Conservation (phyloP, 495 filamentous ascomycete genomes). For the Annulohypoxylon bovei region DNA sequence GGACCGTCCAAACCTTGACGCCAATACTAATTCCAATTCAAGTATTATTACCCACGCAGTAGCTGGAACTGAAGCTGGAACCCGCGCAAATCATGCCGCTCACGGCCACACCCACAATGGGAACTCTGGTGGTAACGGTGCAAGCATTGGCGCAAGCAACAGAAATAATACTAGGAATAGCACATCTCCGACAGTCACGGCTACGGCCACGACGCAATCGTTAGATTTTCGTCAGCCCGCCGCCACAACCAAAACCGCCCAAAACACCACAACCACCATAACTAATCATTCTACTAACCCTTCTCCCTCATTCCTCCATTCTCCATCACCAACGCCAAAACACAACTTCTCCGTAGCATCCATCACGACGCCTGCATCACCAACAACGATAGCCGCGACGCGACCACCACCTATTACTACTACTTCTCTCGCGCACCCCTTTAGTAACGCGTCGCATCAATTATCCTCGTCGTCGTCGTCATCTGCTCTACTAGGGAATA, state of each 20-base stretch:
- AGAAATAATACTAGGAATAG: conserved; percentile 19
- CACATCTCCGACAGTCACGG: conserved; percentile 44
- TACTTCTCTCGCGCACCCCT: conserved; percentile 40
- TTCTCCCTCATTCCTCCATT: conserved; percentile 2
- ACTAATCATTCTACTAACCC: neutral
- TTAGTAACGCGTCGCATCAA: conserved; percentile 47
- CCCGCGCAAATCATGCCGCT: conserved; percentile 27
- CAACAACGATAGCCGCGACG: conserved; percentile 32
- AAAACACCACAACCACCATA: neutral
- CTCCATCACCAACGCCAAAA: conserved; percentile 24
- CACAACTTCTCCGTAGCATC: conserved; percentile 33
- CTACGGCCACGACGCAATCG: conserved; percentile 41
- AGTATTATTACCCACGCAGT: conserved; percentile 25
- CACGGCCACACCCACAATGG: conserved; percentile 37
- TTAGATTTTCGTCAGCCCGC: conserved; percentile 51
- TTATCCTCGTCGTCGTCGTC: conserved; percentile 26
- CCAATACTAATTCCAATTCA: conserved; percentile 34
- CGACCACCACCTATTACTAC: conserved; percentile 33
- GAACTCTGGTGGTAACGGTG: conserved; percentile 26
- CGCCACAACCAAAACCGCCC: conserved; percentile 14
- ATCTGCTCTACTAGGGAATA: conserved; percentile 12
- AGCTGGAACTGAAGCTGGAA: conserved; percentile 17
- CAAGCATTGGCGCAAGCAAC: conserved; percentile 27
- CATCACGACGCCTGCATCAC: conserved; percentile 38
- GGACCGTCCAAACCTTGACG: conserved; percentile 20